Base-by-base conservation (phyloP, 352 stramenopile genomes). In the Pythium chondricola region DNA sequence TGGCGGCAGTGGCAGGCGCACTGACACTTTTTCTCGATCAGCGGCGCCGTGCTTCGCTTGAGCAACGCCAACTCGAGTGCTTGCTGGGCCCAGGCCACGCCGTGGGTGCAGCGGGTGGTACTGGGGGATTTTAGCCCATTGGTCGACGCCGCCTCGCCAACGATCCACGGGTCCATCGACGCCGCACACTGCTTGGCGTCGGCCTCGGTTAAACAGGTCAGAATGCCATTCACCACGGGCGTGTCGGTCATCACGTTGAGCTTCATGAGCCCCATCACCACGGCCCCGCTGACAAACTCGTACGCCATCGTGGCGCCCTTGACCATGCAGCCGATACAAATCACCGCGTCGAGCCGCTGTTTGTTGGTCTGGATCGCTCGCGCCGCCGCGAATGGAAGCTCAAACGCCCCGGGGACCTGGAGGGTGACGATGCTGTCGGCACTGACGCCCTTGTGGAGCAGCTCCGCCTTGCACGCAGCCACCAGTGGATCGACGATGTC, bases 251-350 rank as follows among this genome's bases (percentile, higher is more conserved):
- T 82, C 31, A 98, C 69, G 50, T 92, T 92, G 37, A 98, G 88
- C 63, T 95, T 88, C 95, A 98, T 99, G 52, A 99, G 86, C 27
- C 90, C 96, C 62, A 88, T 88, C 20, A 88, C 72, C 18, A 97
- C 83, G 26, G 95, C 85, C 43, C 98, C 86, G 43, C 83, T 87
- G 68, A 99, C 98, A 62, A 98, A 98, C 80, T 99, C 94, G 63
- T 98, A 99, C 64, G 98, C 90, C 71, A 97, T 95, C 16, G 96
- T 99, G 14, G 94, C 87, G 21, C 95, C 95, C 43, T 98, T 97
- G 47, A 96, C 78, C 47, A 97, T 81, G 56, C 89, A 97, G 10
- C 96, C 96, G 45, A 97, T 81, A 61, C 85, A 97, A 44, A 99
- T 82, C 44, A 99, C 93, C 13, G 91, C 93, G 67, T 99, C 96